These are phyloP conservation scores for Phlebiopsis gigantea DNA, from an alignment of 768 basidiomycete species.

Conservation along the genomic window DNA sequence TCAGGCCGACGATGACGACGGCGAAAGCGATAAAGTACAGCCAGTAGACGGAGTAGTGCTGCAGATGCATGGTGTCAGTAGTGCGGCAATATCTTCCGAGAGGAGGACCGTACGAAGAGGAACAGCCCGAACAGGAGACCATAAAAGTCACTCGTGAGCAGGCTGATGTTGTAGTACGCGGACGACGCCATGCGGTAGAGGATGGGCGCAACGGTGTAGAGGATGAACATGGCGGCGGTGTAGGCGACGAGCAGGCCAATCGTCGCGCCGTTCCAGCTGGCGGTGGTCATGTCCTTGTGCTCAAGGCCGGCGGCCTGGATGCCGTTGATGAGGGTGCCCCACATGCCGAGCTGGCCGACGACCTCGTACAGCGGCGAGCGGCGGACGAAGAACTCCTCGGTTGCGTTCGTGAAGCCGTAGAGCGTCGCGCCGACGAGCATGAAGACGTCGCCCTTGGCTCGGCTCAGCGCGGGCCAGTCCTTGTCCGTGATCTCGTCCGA, in stretches of 20 bases:
- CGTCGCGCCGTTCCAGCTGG: slow-evolving; percentile 68
- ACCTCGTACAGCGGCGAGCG: slow-evolving; percentile 80
- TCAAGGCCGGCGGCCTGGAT: slow-evolving; percentile 75
- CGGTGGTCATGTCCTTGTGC: slow-evolving; percentile 56
- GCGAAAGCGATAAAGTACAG: slow-evolving; percentile 80
- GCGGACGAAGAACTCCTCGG: slow-evolving; percentile 84
- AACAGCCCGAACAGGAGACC: slow-evolving; percentile 74
- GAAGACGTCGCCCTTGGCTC: slow-evolving; percentile 78
- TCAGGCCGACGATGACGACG: slow-evolving; percentile 64
- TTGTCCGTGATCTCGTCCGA: slow-evolving; percentile 78
- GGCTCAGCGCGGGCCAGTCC: slow-evolving; percentile 57
- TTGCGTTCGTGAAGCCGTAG: slow-evolving; percentile 85
- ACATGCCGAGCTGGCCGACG: slow-evolving; percentile 83
- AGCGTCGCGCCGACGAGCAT: slow-evolving; percentile 84
- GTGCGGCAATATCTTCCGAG: not conserved
- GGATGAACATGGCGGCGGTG: slow-evolving; percentile 68
- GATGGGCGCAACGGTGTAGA: slow-evolving; percentile 84
- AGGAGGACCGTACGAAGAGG: slow-evolving; percentile 40
- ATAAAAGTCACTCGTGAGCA: slow-evolving; percentile 87
- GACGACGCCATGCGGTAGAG: slow-evolving; percentile 84
- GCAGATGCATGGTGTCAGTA: not conserved
- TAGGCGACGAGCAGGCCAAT: slow-evolving; percentile 51
- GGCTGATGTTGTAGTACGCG: slow-evolving; percentile 77
- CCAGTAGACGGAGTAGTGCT: slow-evolving; percentile 86
- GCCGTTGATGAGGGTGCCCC: slow-evolving; percentile 74